These are phyloP conservation scores for Lentinula aciculospora DNA, from an alignment of 768 basidiomycete genomes.

Conservation along the genomic window DNA sequence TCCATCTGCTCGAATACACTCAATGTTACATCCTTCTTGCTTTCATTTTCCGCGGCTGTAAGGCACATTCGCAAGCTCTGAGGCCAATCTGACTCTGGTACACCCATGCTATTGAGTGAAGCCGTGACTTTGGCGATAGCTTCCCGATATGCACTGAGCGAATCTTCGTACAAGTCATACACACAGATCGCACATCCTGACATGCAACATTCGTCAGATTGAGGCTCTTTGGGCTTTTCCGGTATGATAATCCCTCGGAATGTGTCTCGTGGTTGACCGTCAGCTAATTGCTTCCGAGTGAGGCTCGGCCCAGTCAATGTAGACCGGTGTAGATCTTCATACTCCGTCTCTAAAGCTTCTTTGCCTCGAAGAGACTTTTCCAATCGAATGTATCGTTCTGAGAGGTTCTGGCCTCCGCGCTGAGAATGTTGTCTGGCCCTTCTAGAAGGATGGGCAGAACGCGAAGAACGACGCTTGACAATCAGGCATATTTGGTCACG, in stretches of 20 bases:
- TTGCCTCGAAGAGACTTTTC: conserved; percentile 48
- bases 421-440: conserved; percentile 14
- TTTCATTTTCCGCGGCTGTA: conserved; percentile 6
- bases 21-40: conserved; percentile 33
- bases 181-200: conserved; percentile 91
- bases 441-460: not conserved
- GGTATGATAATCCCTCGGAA: conserved; percentile 60
- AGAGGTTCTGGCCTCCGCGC: conserved; percentile 55
- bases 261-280: conserved; percentile 14
- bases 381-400: conserved; percentile 48
- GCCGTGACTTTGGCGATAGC: conserved; percentile 44
- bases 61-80: conserved; percentile 27
- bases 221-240: conserved; percentile 54
- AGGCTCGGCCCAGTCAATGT: not conserved
- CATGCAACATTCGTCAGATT: conserved; percentile 88
- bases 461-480: not conserved
- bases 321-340: conserved; percentile 16
- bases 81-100: conserved; percentile 69
- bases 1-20: conserved; percentile 75
- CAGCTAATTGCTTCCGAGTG: not conserved
- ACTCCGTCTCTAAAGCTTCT: conserved; percentile 25
- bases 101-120: conserved; percentile 37
- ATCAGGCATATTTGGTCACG: not conserved
- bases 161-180: conserved; percentile 82
- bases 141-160: conserved; percentile 54